These are phyloP conservation scores for Pseudogymnoascus sp. DNA, from an alignment of 2,329 filamentous ascomycete species.

Conservation along the genomic window DNA sequence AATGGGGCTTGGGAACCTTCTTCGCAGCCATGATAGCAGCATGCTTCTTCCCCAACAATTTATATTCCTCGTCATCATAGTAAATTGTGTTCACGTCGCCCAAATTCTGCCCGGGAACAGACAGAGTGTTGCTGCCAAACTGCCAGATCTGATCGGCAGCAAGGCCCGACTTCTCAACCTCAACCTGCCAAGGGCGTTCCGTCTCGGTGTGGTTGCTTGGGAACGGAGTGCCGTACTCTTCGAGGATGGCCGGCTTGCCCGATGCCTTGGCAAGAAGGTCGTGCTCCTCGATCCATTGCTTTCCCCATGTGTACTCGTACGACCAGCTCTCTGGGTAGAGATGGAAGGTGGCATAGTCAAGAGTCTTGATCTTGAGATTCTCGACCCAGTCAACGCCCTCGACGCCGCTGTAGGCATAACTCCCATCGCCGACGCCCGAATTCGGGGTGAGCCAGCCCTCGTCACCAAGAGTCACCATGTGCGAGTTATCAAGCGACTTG, in stretches of 20 bases:
- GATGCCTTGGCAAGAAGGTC: constrained; percentile 30
- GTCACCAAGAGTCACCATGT: constrained; percentile 58
- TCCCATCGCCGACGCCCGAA: constrained; percentile 32
- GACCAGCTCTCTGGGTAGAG: constrained; percentile 42
- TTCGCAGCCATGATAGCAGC: constrained; percentile 20
- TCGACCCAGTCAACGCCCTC: constrained; percentile 43
- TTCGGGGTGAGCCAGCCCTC: constrained; percentile 48
- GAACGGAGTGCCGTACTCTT: constrained; percentile 32
- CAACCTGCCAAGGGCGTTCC: constrained; percentile 21
- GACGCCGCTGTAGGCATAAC: constrained; percentile 37
- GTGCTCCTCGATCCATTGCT: constrained; percentile 41
- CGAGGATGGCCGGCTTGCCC: constrained; percentile 35
- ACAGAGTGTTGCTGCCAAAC: constrained; percentile 19
- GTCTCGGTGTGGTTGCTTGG: constrained; percentile 19
- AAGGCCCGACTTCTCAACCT: constrained; percentile 19
- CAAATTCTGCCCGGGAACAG: constrained; percentile 13
- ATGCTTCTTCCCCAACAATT: constrained; percentile 19
- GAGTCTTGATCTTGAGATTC: constrained; percentile 40
- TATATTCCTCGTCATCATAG: constrained; percentile 19
- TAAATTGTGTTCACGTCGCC: constrained; percentile 23
- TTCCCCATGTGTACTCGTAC: constrained; percentile 34
- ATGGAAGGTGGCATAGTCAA: constrained; percentile 48
- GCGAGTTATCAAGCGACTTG: constrained; percentile 52
- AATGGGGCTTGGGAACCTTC: constrained; percentile 9
- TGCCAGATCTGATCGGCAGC: constrained; percentile 25